Conservation (phyloP, 1,284 basidiomycete genomes). For the Ustilago loliicola region DNA sequence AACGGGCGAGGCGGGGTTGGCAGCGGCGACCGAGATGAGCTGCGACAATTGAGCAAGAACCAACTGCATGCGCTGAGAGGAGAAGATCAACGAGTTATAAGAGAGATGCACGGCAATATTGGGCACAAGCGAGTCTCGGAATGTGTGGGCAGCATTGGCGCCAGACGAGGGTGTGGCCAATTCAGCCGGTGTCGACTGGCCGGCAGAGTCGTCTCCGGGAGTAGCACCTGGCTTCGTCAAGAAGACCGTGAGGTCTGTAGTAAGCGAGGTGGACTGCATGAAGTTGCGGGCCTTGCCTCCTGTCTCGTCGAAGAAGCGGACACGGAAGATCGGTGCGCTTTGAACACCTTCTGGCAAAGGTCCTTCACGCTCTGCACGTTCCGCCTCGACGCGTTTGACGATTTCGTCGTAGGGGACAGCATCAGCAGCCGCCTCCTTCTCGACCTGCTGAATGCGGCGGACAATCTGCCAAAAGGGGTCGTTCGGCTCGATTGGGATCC, state of each 20-base stretch:
- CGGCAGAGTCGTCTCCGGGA: slow-evolving; percentile 44
- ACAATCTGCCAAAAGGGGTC: slow-evolving; percentile 94
- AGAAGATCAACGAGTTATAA: slow-evolving; percentile 96
- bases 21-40: slow-evolving; percentile 80
- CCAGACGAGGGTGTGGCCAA: slow-evolving; percentile 14
- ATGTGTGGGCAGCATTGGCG: slow-evolving; percentile 29
- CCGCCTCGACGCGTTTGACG: slow-evolving; percentile 73
- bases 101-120: slow-evolving; percentile 83
- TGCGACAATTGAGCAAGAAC: slow-evolving; percentile 89
- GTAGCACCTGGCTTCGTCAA: slow-evolving; percentile 68
- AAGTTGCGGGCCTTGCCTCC: slow-evolving; percentile 74
- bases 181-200: slow-evolving; percentile 15
- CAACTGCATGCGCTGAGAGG: slow-evolving; percentile 80
- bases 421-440: slow-evolving; percentile 85
- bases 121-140: slow-evolving; percentile 72
- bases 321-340: slow-evolving; percentile 80
- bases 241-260: slow-evolving; percentile 89
- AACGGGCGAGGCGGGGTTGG: slow-evolving; percentile 71
- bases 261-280: slow-evolving; percentile 75
- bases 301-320: slow-evolving; percentile 95
- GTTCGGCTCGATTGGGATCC: slow-evolving; percentile 84
- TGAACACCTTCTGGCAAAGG: slow-evolving; percentile 49
- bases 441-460: slow-evolving; percentile 84
- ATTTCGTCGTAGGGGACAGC: slow-evolving; percentile 86
- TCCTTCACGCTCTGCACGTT: slow-evolving; percentile 53